phyloP scores from a whole-genome alignment of 345 rosid genomes.

The Balakata baccata region DNA sequence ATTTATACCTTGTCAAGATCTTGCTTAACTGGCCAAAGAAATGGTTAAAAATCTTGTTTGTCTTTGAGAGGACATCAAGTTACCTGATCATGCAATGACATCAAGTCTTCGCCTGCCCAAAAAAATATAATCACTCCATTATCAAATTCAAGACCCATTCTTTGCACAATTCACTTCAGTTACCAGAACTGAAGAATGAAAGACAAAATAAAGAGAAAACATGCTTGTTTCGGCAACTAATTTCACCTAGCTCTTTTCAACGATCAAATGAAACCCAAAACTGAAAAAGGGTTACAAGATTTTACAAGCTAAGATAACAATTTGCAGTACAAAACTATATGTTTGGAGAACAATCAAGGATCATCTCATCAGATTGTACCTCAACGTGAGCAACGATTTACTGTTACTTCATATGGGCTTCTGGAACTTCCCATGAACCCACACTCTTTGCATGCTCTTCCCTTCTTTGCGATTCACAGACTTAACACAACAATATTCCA shows the following conservation, averaged over 20 bases:
- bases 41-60: no score
- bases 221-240: not conserved
- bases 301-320: not conserved
- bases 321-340: not conserved
- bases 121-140: not conserved
- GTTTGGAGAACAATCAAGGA: conserved; percentile 4
- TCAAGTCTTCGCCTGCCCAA: conserved; percentile 13
- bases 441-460: conserved; percentile 72
- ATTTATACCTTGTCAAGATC: not conserved
- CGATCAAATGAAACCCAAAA: not conserved
- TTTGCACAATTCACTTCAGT: not conserved
- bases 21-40: not conserved
- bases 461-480: conserved; percentile 65
- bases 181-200: no score
- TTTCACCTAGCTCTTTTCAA: not conserved
- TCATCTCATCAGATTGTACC: conserved; percentile 7
- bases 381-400: not conserved
- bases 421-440: conserved; percentile 92
- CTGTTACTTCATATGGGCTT: conserved; percentile 39
- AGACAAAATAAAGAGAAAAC: not conserved
- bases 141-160: not conserved
- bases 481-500: conserved; percentile 75
- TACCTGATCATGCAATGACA: conserved; percentile 9
- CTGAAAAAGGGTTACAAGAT: not conserved
- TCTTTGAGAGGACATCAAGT: not conserved